Conservation (phyloP, 2,329 filamentous ascomycete species). For the Stagonosporopsis chrysanthemi region DNA sequence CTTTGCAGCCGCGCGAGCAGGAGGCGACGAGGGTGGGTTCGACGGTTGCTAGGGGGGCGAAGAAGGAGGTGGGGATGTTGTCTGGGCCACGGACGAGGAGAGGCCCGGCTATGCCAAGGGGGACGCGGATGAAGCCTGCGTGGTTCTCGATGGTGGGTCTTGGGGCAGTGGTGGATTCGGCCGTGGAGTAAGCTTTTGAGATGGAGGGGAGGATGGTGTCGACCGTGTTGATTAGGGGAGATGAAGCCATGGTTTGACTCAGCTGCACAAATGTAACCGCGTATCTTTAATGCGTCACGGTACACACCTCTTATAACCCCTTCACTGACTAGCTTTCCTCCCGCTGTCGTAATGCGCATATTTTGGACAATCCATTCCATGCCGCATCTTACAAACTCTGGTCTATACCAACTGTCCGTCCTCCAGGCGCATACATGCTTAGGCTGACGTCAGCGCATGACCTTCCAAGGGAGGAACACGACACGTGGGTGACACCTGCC, state of each 20-base stretch:
- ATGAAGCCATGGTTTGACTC: background rate
- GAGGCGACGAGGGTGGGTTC: conserved; percentile 40
- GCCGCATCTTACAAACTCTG: background rate
- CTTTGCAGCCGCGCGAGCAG: conserved; percentile 43
- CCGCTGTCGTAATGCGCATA: background rate
- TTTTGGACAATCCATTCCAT: too few species aligned
- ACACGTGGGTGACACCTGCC: background rate
- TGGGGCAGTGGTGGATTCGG: background rate
- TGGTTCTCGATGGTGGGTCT: conserved; percentile 24
- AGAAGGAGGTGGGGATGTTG: conserved; percentile 12
- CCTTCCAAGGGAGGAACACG: background rate
- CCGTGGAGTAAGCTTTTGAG: background rate
- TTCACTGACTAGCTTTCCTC: background rate
- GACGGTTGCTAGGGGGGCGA: conserved; percentile 40
- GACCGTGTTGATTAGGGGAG: background rate
- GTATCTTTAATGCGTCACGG: background rate
- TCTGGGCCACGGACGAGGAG: conserved; percentile 24
- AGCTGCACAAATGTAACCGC: background rate
- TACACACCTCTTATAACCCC: background rate
- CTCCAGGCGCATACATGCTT: background rate
- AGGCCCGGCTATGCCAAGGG: conserved; percentile 32
- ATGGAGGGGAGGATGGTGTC: background rate
- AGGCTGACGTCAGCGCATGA: conserved; percentile 7
- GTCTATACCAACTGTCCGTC: background rate
- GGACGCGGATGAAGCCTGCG: conserved; percentile 28